Base-by-base conservation (phyloP, 2,329 filamentous ascomycete species). In the Alternaria brassicicola region DNA sequence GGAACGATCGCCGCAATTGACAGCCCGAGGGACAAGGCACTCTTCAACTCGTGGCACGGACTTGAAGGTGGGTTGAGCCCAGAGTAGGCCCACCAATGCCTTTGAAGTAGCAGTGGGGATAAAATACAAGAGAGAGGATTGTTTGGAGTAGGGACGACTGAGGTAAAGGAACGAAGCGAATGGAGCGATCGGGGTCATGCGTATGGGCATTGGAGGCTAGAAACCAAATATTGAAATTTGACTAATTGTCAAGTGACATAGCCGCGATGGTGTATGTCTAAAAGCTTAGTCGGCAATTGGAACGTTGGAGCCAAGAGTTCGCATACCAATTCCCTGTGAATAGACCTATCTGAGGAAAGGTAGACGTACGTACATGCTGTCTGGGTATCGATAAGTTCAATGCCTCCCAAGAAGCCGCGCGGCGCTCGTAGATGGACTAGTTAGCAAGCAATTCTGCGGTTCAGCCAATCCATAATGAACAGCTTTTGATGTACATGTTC, bases 1-100 rank as follows among this genome's bases (percentile, higher is more conserved):
- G 43, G 47, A 51, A 55, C 54, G 45, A 47, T 46, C 45, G 30
- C 43, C 17, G 25, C 50, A 42, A 41, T 55, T 8, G 36, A 25
- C n/a, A 43, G 36, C 23, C 26, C 13, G 26, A 39, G 33, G 17
- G 25, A 26, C 36, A 35, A 55, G 45, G 45, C 28, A 28, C 15
- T 39, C 10, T 21, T 26, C 30, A n/a, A 26, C 21, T 13, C 23
- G 42, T 39, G 42, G 8, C 42, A 30, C 19, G 19, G 30, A 35
- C 25, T n/a, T 6, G 30, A 15, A 6, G 12, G 13, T 52, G 50
- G 13, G 12, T 23, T 21, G 30, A 21, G n/a, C 21, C 17, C 39
- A 17, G 7, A 47, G 9, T 35, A 39, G 12, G 25, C 10, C 12
- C 21, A 19, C 13, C 28, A 42, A 47, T 52, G 33, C 38, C 9